These are phyloP conservation scores for Isabelozyma rhagii DNA, from an alignment of 805 yeast species.

Conservation along the genomic window DNA sequence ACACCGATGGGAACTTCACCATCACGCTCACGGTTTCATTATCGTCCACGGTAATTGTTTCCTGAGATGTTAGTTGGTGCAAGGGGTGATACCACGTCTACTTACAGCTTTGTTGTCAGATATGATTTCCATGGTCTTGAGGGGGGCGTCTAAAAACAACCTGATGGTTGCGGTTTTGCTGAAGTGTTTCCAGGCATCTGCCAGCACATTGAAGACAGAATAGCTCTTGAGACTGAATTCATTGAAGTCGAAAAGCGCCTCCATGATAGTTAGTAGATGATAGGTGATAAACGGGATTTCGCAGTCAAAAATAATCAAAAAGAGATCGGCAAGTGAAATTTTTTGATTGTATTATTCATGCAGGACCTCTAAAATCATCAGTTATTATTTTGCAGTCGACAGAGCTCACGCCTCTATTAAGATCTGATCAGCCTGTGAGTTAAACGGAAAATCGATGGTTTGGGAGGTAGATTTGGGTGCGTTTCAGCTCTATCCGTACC, in stretches of 20 bases:
- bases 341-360: no score
- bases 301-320: not conserved
- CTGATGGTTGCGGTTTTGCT: not conserved
- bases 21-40: slow-evolving; percentile 11
- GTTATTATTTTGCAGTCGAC: no score
- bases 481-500: no score
- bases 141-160: not conserved
- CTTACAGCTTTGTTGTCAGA: not conserved
- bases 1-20: slow-evolving; percentile 23
- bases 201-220: not conserved
- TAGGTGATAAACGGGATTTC: not conserved
- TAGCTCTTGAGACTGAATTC: not conserved
- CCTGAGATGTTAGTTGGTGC: slow-evolving; percentile 9
- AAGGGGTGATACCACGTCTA: not conserved
- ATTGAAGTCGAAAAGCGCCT: not conserved
- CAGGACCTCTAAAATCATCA: no score
- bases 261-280: not conserved
- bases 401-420: no score
- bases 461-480: no score
- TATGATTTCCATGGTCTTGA: not conserved
- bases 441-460: no score
- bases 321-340: no score
- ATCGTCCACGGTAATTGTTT: slow-evolving; percentile 5
- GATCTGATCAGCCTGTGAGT: no score
- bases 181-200: not conserved